These are phyloP conservation scores for Pecoramyces ruminantium DNA, from an alignment of 192 early-diverging fungal species.

Conservation along the genomic window DNA sequence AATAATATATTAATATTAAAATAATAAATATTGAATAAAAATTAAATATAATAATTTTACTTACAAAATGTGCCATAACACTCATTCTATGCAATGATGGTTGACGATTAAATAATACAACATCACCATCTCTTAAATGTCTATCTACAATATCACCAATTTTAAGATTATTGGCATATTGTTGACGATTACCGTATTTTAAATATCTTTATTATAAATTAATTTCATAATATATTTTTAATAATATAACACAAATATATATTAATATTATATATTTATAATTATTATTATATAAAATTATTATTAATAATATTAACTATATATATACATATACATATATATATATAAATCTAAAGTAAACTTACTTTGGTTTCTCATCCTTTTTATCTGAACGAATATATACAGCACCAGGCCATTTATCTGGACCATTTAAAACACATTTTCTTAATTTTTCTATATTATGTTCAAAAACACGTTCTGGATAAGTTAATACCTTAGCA, in stretches of 20 bases:
- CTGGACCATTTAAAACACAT: conserved; percentile 66
- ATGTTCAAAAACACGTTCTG: conserved; percentile 77
- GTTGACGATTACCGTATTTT: conserved; percentile 53
- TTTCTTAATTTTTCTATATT: conserved; percentile 67
- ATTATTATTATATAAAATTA: no score
- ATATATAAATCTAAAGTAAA: no score
- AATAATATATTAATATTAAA: no score
- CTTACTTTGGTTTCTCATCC: conserved; percentile 24
- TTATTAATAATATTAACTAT: no score
- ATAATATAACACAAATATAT: no score
- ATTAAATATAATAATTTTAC: not conserved
- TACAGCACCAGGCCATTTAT: conserved; percentile 85
- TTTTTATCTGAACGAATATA: conserved; percentile 28
- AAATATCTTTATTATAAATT: conserved; percentile 32
- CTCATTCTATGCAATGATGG: conserved; percentile 91
- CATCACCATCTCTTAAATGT: conserved; percentile 84
- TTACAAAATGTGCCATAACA: conserved; percentile 91
- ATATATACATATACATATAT: no score
- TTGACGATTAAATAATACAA: conserved; percentile 97
- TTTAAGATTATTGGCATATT: conserved; percentile 51
- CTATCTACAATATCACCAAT: conserved; percentile 88
- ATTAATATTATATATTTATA: no score
- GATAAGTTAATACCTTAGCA: conserved; percentile 84
- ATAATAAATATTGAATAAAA: no score
- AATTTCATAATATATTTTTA: no score